phyloP scores from a whole-genome alignment of 2,329 filamentous ascomycete genomes.

The Gyromitra esculenta region DNA sequence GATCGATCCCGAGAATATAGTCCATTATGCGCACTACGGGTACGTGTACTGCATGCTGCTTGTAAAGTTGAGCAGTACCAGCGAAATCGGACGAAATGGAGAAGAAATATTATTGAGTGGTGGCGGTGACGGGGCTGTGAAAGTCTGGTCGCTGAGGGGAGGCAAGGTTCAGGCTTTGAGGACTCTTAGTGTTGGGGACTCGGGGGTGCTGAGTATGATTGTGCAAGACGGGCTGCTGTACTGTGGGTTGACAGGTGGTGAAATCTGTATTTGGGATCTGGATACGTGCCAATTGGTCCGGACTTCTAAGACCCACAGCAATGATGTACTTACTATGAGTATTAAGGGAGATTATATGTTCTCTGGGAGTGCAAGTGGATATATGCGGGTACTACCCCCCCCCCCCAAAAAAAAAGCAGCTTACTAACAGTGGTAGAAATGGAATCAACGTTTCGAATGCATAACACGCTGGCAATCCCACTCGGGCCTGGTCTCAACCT shows the following conservation, averaged over 20 bases:
- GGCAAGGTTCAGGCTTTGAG: constrained; percentile 50
- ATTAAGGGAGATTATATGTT: constrained; percentile 87
- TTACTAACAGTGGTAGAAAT: constrained; percentile 65
- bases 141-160: constrained; percentile 72
- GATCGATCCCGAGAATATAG: constrained; percentile 81
- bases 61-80: constrained; percentile 68
- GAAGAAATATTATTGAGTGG: constrained; percentile 88
- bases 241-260: constrained; percentile 83
- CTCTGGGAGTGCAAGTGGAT: constrained; percentile 89
- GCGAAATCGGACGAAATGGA: constrained; percentile 67
- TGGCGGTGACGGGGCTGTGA: constrained; percentile 91
- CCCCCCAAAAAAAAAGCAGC: not conserved
- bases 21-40: constrained; percentile 90
- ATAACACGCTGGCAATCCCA: constrained; percentile 83
- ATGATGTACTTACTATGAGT: constrained; percentile 85
- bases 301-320: constrained; percentile 81
- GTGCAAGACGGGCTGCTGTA: constrained; percentile 93
- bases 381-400: constrained; percentile 75
- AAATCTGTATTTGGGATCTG: constrained; percentile 95
- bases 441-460: constrained; percentile 84
- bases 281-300: constrained; percentile 91
- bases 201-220: constrained; percentile 77
- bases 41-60: constrained; percentile 98
- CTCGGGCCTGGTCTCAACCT: constrained; percentile 85
- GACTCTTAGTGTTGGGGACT: constrained; percentile 70